Evolutionary conservation across 768 basidiomycete genomes (phyloP), one percentile per base, ranked within the genome.

Genomic region (Tricholoma bakamatsutake): DNA sequence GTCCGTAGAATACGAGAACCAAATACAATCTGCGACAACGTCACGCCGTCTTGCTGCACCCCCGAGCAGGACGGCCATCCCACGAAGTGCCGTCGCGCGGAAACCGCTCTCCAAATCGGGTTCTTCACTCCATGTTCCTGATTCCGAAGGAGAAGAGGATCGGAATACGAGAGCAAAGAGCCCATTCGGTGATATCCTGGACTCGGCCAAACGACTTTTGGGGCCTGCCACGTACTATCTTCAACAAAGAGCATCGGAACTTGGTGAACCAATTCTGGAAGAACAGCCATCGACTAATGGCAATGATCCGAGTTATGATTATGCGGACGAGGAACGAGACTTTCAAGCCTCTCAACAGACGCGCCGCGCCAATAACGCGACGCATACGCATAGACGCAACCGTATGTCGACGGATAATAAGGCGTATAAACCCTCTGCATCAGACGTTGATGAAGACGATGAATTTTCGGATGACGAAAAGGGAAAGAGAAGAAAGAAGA

Each of bases 381-480:
- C 62, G 21, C 64, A 77, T 58, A 58, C 62, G 18, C 64, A 77
- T 58, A 80, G 76, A 65, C 80, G 83, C 24, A 78, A 77, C 61
- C 81, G 85, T 31, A 88, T 90, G 58, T 87, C 87, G 0, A 63
- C 73, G 21, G 91, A 93, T 67, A 90, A 92, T 71, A 89, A 87
- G 67, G 90, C 90, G 0, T 93, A 92, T 63, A 80, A 80, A 52
- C 90, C 90, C 17, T 70, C 82, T 1, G 67, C 68, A 54, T 87
- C 84, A 7, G 87, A 88, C 60, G 61, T 81, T 39, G 79, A 80
- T 7, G 83, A 84, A 6, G 85, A 83, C 33, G 71, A 72, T 50
- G 75, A 74, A 1, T 80, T 81, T 49, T 76, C 78, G 31, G 80
- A 80, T 24, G 81, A 76, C 30, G 74, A 72, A 51, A 83, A 76